A percentile compares a stretch with the other conserved stretches of the same genome.
Conservation (phyloP, 2,329 filamentous ascomycete species). For the Hypocreales sp. region DNA sequence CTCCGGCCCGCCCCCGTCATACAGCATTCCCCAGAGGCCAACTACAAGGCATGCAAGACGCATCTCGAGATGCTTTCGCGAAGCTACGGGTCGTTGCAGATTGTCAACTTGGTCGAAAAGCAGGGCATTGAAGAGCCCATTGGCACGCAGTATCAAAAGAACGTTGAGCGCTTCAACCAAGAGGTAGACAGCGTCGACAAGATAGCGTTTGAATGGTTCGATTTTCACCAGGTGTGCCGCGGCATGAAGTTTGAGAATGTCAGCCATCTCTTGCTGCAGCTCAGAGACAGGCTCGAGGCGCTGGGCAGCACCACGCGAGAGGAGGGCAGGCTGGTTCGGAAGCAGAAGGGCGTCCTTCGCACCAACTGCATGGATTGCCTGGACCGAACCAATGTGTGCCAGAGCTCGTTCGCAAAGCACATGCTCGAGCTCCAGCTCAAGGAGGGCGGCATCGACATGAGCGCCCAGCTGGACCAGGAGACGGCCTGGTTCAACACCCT, state of each 20-base stretch:
- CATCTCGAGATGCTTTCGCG: constrained; percentile 60
- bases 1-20: constrained; percentile 75
- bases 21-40: constrained; percentile 66
- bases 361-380: constrained; percentile 99
- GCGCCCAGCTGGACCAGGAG: constrained; percentile 58
- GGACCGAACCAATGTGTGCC: constrained; percentile 89
- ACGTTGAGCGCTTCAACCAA: constrained; percentile 51
- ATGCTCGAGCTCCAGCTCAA: constrained; percentile 69
- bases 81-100: constrained; percentile 63
- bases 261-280: constrained; percentile 54
- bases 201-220: constrained; percentile 80
- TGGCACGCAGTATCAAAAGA: constrained; percentile 61
- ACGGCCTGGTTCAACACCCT: constrained; percentile 91
- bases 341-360: constrained; percentile 64
- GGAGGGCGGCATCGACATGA: constrained; percentile 60
- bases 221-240: constrained; percentile 82
- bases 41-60: constrained; percentile 59
- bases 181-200: constrained; percentile 28
- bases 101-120: constrained; percentile 78
- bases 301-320: constrained; percentile 54
- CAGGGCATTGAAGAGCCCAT: constrained; percentile 68
- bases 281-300: constrained; percentile 51
- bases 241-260: constrained; percentile 99
- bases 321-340: constrained; percentile 23
- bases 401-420: constrained; percentile 76